Conservation (phyloP, 306 rosid genomes). For the Sesbania bispinosa region DNA sequence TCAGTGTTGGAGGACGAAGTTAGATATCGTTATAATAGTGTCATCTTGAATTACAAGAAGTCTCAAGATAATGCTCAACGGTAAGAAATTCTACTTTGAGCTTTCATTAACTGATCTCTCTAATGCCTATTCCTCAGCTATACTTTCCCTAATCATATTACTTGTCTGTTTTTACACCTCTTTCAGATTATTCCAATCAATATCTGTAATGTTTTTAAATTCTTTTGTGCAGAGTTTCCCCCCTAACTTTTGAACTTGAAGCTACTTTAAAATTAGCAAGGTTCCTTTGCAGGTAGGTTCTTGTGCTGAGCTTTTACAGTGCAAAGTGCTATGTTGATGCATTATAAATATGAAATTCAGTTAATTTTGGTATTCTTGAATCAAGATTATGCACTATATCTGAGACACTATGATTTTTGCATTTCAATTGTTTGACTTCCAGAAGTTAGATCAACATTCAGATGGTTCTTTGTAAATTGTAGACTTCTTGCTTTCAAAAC, state of each 20-base stretch:
- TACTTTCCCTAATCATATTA: conserved; percentile 7
- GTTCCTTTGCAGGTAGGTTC: conserved; percentile 81
- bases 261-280: conserved; percentile 95
- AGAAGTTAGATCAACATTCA: conserved; percentile 17
- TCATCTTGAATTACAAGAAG: conserved; percentile 79
- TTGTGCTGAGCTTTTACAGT: conserved; percentile 19
- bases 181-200: conserved; percentile 10
- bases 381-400: background rate
- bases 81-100: conserved; percentile 36
- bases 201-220: conserved; percentile 10
- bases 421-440: background rate
- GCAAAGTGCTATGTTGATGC: conserved; percentile 2
- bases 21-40: conserved; percentile 73
- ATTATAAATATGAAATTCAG: background rate
- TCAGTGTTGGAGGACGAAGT: conserved; percentile 73
- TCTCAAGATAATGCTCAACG: conserved; percentile 92
- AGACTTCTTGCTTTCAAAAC: background rate
- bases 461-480: conserved; percentile 9
- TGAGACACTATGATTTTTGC: background rate
- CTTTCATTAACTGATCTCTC: conserved; percentile 14
- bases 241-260: conserved; percentile 95
- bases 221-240: conserved; percentile 84
- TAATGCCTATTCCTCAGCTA: background rate
- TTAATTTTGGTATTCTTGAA: conserved; percentile 11
- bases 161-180: conserved; percentile 2